Conservation (phyloP, 2,329 filamentous ascomycete species). For the Zasmidium cellare region DNA sequence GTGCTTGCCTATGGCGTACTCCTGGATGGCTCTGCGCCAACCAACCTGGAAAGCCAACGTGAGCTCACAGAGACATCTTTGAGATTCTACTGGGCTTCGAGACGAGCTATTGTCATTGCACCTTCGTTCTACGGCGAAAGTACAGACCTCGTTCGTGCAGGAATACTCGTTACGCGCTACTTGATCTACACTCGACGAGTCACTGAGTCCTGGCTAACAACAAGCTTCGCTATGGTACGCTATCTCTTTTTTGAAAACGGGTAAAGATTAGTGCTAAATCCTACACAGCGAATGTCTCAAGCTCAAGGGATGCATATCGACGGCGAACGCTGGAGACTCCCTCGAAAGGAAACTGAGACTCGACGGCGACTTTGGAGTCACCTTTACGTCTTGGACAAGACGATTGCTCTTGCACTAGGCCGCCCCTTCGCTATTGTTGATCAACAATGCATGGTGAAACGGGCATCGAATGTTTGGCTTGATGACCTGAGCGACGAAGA, state of each 20-base stretch:
- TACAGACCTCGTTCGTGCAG: background rate
- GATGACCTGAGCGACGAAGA: background rate
- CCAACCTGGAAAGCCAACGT: background rate
- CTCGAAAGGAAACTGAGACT: constrained; percentile 1
- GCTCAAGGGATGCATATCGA: constrained; percentile 4
- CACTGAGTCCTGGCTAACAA: background rate
- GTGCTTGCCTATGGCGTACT: background rate
- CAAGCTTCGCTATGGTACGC: background rate
- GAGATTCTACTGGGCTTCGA: background rate
- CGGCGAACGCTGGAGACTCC: background rate
- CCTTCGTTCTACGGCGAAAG: background rate
- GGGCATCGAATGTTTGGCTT: background rate
- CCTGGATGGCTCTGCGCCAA: background rate
- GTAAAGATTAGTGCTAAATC: background rate
- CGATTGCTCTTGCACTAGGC: background rate
- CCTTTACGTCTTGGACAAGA: background rate
- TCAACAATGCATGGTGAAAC: background rate
- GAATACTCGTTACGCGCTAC: background rate
- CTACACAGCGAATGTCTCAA: background rate
- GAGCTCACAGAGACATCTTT: background rate
- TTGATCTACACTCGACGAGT: background rate
- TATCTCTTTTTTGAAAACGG: background rate
- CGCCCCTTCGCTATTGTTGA: constrained; percentile 1
- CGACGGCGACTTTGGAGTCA: constrained; percentile 3
- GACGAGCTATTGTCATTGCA: background rate